Base-by-base conservation (phyloP, 208 protist species). In the Endotrypanum monterogeii region DNA sequence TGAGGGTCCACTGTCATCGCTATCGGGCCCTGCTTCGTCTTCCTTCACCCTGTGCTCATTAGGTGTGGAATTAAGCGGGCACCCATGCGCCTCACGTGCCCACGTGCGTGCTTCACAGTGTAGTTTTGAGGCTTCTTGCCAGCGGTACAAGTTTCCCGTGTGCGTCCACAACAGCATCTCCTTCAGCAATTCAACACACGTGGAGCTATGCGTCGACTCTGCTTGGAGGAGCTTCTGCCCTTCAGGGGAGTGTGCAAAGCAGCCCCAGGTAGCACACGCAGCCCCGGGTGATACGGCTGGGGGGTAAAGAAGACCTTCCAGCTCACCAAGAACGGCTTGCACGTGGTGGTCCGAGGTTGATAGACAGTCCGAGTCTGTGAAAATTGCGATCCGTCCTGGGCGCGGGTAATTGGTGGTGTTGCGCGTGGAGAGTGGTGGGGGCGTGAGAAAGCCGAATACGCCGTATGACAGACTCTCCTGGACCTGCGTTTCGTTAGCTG, bases 301-400 rank as follows among this genome's bases (percentile, higher is more conserved):
- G 20, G 69, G 44, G 46, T 50, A 41, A 8, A 69, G 48, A 12
- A 73, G 37, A 1, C 3, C 18, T 44, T 77, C 78, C 11, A 84
- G 51, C 50, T 65, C 54, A 28, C 58, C 30, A 48, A 83, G 35
- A 3, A 71, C 57, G 16, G 25, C n/a, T 30, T 80, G 73, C 35
- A 80, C 37, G 48, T 78, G 25, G 4, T 16, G 8, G 44, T 83
- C 55, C 0, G 71, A 82, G n/a, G 65, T 51, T 7, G 80, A 82
- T 25, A 93, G 71, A 51, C 86, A 83, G 65, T 83, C 79, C 1
- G 86, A 80, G 69, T 91, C 89, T 0, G 89, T 91, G 55, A 93
- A 86, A 44, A 93, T 67, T 0, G 78, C 82, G 12, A 91, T 74
- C 2, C 73, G 71, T 18, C 81, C 80, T 1, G 60, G 56, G 18